Evolutionary conservation across 345 rosid genomes (phyloP), one percentile per base, ranked within the genome.

Genomic region (Hirschfeldia incana): DNA sequence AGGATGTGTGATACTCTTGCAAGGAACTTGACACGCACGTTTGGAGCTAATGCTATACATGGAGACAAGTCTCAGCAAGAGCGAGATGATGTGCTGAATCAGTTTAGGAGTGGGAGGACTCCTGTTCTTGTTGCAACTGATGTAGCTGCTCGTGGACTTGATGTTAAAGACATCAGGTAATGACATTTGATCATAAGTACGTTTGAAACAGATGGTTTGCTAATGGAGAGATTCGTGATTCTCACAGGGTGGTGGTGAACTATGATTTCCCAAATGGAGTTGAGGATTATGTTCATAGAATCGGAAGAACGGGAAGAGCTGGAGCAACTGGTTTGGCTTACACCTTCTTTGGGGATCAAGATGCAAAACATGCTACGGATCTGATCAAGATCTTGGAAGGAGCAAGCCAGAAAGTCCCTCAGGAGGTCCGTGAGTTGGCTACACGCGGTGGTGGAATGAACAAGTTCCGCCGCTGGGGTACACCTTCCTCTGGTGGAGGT

Each of bases 281-380:
- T 27, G 99, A 95, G 81, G 99, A 95, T 46, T 95, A 95, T 83
- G 98, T 95, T 66, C 99, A 95, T 76, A 86, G 99, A 80, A 95
- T 95, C 68, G 99, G 99, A 66, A 89, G 99, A 81, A 95, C 98
- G 2, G 99, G 97, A 32, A 90, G 99, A 82, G 98, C 97, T 39
- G 99, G 99, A 77, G 99, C 98, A 17, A 91, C 94, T 1, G 99
- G 99, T 72, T 6, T 93, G 68, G 93, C 99, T 5, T 83, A 85
- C 83, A 93, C 97, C 4, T 95, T 95, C 74, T 88, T 93, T 13
- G 90, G 93, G 8, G 97, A 90, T 36, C 99, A 91, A 84, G 99
- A 93, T 86, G 86, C 90, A 3, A 93, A 89, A 82, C 78, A 95
- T 78, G 98, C 97, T 37, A 80, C 89, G 34, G 99, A 91, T 67